Evolutionary conservation across 495 filamentous ascomycete species (phyloP), one percentile per base, ranked within the genome.

Genomic region (Penicillium parvum): DNA sequence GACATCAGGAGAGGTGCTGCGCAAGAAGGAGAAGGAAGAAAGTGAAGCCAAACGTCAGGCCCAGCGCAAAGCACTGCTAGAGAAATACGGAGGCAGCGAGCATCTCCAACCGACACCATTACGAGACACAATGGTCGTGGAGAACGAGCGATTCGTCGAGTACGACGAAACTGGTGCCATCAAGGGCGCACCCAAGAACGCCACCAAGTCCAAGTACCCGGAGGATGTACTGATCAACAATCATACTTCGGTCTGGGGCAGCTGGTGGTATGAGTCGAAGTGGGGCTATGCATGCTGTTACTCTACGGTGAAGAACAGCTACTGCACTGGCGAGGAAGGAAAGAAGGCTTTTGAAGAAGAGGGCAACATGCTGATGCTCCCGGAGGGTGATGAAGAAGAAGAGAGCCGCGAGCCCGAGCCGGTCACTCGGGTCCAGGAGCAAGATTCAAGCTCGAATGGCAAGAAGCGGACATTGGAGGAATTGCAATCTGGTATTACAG

Each of bases 271-370:
- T 29, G 81, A 88, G 43, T 96, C 96, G 68, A 73, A 84, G 65
- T 98, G 92, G 92, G 92, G 94, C n/a, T 98, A 95, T 63, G 77
- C 87, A 17, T 98, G 92, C 66, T 98, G 92, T 73, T 88, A 86
- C 62, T 95, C 88, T 2, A 84, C 81, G 5, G 78, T 92, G 30
- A 96, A 94, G 69, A 96, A 97, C 58, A 94, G 87, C 59, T 98
- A 96, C 54, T 98, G 92, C 65, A 96, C 94, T 1, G 94, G 92
- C 12, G 88, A 89, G 37, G 82, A 83, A 43, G 90, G 90, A 11
- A 89, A 78, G 60, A 64, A 64, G 37, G 87, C 86, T 1, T 85
- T 84, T 58, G 79, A 86, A 36, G 77, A 82, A 48, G 73, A 81
- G 1, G 76, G 84, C 37, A 73, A 72, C 21, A 69, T 83, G 57